A percentile compares a stretch with the other conserved stretches of the same genome.
Evolutionary conservation across 2,329 filamentous ascomycete genomes (phyloP).

Genomic region (Thyridium curvatum): DNA sequence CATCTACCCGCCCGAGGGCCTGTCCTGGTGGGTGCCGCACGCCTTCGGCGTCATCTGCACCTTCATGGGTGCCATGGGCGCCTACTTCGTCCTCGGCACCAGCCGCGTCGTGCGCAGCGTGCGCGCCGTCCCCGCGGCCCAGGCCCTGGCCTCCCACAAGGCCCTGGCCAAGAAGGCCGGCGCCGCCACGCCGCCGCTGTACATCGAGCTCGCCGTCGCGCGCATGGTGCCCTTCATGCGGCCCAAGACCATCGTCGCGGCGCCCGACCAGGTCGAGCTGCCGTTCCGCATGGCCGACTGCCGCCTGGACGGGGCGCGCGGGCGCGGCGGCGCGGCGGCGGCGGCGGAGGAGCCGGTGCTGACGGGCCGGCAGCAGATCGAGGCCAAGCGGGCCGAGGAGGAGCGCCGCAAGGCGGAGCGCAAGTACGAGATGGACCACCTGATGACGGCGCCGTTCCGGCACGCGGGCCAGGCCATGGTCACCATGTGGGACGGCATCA

Average conservation of each 20-base stretch:
- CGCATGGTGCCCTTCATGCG: constrained; percentile 42
- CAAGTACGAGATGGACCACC: constrained; percentile 47
- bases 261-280: constrained; percentile 28
- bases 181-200: constrained; percentile 22
- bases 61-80: constrained; percentile 53
- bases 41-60: constrained; percentile 53
- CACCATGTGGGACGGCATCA: constrained; percentile 36
- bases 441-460: constrained; percentile 53
- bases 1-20: constrained; percentile 40
- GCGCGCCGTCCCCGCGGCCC: constrained; percentile 41
- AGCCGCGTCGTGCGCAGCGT: constrained; percentile 51
- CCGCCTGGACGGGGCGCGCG: constrained; percentile 5
- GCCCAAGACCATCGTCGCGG: constrained; percentile 32
- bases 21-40: constrained; percentile 50
- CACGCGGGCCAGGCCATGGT: constrained; percentile 35
- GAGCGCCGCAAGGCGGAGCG: constrained; percentile 28
- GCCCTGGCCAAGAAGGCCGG: not conserved
- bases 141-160: constrained; percentile 4
- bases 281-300: constrained; percentile 25
- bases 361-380: constrained; percentile 14
- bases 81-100: constrained; percentile 52
- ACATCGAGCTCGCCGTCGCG: constrained; percentile 46
- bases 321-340: not conserved
- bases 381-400: constrained; percentile 27
- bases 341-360: constrained; percentile 4